These are phyloP conservation scores for Trichoderma oligosporum DNA, from an alignment of 2,329 filamentous ascomycete genomes.

Conservation along the genomic window DNA sequence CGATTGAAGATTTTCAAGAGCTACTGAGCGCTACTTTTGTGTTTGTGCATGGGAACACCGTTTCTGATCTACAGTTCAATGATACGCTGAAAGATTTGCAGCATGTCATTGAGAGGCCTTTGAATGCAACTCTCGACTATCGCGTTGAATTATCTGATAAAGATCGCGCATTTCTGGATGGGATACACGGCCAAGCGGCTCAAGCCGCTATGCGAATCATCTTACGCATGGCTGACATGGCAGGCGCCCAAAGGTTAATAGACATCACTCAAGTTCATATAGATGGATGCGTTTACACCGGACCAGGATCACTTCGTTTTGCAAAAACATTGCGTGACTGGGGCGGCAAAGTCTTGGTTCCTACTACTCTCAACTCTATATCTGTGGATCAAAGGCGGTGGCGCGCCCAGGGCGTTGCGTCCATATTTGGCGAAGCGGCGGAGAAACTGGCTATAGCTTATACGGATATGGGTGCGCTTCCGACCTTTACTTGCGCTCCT, in stretches of 20 bases:
- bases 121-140: background rate
- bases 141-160: slow-evolving; percentile 8
- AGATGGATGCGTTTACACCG: slow-evolving; percentile 42
- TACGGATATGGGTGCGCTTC: slow-evolving; percentile 37
- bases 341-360: slow-evolving; percentile 36
- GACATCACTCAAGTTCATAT: slow-evolving; percentile 41
- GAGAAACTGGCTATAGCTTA: slow-evolving; percentile 37
- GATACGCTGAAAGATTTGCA: background rate
- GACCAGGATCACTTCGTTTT: slow-evolving; percentile 36
- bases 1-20: slow-evolving; percentile 20
- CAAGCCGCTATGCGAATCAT: slow-evolving; percentile 38
- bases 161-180: slow-evolving; percentile 30
- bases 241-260: slow-evolving; percentile 33
- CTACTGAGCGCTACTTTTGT: background rate
- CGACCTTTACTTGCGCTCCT: slow-evolving; percentile 44
- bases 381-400: slow-evolving; percentile 41
- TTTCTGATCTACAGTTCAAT: background rate
- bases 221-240: slow-evolving; percentile 34
- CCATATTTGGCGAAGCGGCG: slow-evolving; percentile 29
- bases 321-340: slow-evolving; percentile 33
- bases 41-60: background rate
- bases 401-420: slow-evolving; percentile 35
- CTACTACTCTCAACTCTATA: slow-evolving; percentile 43
- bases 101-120: background rate
- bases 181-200: slow-evolving; percentile 33